Percentiles rank a stretch among this genome's conserved stretches.
phyloP scores from a whole-genome alignment of 2,329 filamentous ascomycete species.

The Trichoderma simmonsii region DNA sequence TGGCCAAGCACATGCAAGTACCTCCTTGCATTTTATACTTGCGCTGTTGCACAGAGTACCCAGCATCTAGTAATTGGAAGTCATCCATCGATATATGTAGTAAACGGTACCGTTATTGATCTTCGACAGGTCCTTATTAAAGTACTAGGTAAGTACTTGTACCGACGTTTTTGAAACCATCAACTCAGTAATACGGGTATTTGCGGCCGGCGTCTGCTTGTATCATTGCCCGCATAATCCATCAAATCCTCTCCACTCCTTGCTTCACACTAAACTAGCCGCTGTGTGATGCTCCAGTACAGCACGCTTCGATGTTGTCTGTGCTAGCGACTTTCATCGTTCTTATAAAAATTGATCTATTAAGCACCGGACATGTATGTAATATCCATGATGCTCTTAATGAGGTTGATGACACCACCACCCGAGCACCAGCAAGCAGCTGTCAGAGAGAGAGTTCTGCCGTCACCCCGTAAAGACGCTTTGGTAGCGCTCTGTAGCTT shows the following conservation, averaged over 20 bases:
- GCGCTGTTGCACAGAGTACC: not conserved
- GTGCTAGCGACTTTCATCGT: not conserved
- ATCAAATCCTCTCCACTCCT: not conserved
- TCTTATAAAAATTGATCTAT: not conserved
- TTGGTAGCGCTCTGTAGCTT: conserved; percentile 1
- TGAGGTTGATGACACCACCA: not conserved
- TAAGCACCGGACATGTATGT: too few species aligned
- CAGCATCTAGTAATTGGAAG: not conserved
- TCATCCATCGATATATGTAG: not conserved
- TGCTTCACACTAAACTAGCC: not conserved
- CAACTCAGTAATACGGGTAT: not conserved
- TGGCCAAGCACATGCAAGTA: not conserved
- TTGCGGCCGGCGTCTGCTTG: not conserved
- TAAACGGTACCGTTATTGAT: not conserved
- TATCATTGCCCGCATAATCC: not conserved
- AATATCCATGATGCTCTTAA: not conserved
- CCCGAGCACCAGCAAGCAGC: not conserved
- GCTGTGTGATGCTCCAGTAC: not conserved
- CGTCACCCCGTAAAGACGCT: not conserved
- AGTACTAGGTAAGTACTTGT: too few species aligned
- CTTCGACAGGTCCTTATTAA: not conserved
- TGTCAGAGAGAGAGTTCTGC: not conserved
- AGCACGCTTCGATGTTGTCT: not conserved
- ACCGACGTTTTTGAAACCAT: not conserved
- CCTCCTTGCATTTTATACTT: too few species aligned